Base-by-base conservation (phyloP, 2,329 filamentous ascomycete species). In the Knoxdaviesia proteae region DNA sequence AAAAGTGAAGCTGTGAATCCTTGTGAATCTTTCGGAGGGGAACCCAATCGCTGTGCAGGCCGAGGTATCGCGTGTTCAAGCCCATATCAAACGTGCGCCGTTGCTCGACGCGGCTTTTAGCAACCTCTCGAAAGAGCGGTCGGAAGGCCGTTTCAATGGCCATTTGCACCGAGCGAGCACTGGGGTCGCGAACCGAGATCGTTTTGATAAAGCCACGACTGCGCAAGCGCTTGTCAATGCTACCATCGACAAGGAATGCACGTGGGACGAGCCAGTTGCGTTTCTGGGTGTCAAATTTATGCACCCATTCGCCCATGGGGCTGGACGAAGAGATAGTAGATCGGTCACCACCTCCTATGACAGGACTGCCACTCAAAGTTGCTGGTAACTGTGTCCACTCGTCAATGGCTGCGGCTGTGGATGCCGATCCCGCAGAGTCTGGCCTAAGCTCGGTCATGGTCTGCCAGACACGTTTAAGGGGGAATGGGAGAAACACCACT, bases 21-120 rank as follows among this genome's bases (percentile, higher is more conserved):
- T 80, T 84, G 53, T 81, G 73, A 3, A 84, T 62, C 55, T 87
- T 87, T 41, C 81, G 72, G 11, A 88, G 62, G 5, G 82, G 82
- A n/a, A 87, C 68, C 69, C 80, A 84, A 0, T 71, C 58, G 38
- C 79, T 75, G 43, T 70, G 67, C 11, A 87, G 62, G 5, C 76
- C 81, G 20, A 77, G 60, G 42, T 68, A 74, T 20, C 20, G 20
- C 20, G 20, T 20, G 20, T 20, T 20, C 20, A 20, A 20, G 20
- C 20, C 20, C 20, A 20, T 20, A 20, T 20, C 20, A 20, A 3
- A 20, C 20, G 20, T 20, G 20, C 20, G 20, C 20, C 20, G 20
- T 20, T 20, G 20, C 20, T 20, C 20, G 20, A 20, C 20, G 36
- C 47, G 45, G 31, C 30, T 38, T 20, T 20, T 20, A 20, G 20